These are phyloP conservation scores for Pythium chondricola DNA, from an alignment of 352 stramenopile genomes.

Conservation along the genomic window DNA sequence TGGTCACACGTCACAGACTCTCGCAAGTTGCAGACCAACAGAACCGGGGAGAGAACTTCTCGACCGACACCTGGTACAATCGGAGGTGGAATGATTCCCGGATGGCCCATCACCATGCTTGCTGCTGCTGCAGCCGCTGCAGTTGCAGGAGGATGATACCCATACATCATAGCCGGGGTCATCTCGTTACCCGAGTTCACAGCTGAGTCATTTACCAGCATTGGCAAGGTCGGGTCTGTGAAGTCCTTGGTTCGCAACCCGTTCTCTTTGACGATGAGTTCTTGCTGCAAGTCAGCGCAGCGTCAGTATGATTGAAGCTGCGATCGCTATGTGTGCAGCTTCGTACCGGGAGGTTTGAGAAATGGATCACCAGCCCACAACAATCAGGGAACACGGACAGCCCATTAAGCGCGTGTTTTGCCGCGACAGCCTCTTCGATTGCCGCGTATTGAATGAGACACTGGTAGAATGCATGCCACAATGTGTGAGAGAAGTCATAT, in stretches of 20 bases:
- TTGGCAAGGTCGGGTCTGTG: conserved; percentile 30
- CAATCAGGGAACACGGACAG: conserved; percentile 56
- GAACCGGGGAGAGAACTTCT: conserved; percentile 35
- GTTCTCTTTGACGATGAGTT: conserved; percentile 62
- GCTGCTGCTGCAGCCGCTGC: conserved; percentile 7
- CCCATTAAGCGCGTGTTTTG: conserved; percentile 42
- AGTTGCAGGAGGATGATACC: conserved; percentile 8
- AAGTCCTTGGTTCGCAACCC: conserved; percentile 44
- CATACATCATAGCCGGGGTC: conserved; percentile 8
- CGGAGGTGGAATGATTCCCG: conserved; percentile 1
- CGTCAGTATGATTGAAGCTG: background rate
- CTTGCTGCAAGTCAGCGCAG: conserved; percentile 22
- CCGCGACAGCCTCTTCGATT: conserved; percentile 30
- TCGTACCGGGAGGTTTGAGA: conserved; percentile 46
- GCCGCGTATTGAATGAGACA: conserved; percentile 49
- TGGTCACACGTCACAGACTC: conserved; percentile 50
- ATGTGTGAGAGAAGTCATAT: background rate
- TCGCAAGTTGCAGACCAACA: conserved; percentile 50
- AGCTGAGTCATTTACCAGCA: conserved; percentile 19
- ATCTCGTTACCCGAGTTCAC: conserved; percentile 25
- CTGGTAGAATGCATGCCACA: conserved; percentile 14
- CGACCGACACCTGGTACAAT: conserved; percentile 14
- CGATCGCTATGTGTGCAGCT: background rate
- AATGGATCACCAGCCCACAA: conserved; percentile 53
- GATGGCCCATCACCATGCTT: conserved; percentile 12